phyloP scores from a whole-genome alignment of 768 basidiomycete species.

The Mycena galericulata region DNA sequence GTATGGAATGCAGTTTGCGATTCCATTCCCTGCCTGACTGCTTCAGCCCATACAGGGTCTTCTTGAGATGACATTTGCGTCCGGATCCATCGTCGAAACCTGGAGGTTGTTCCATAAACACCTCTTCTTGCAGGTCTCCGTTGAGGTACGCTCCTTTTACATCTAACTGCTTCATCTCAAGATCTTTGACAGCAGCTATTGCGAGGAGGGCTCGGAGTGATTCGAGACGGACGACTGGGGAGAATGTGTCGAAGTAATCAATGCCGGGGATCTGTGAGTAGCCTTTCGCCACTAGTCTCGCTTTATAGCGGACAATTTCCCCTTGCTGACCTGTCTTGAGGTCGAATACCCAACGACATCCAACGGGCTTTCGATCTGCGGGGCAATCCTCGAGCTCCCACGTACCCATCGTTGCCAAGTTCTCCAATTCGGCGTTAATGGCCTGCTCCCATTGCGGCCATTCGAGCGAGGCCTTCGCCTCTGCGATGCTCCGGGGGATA shows the following conservation, averaged over 20 bases:
- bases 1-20: background rate
- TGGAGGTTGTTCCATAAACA: constrained; percentile 13
- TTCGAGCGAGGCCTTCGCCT: constrained; percentile 9
- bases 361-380: constrained; percentile 10
- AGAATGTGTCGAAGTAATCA: constrained; percentile 19
- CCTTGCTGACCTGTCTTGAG: constrained; percentile 22
- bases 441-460: constrained; percentile 11
- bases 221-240: constrained; percentile 14
- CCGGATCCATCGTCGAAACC: constrained; percentile 10
- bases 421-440: background rate
- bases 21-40: constrained; percentile 9
- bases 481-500: constrained; percentile 4
- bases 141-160: constrained; percentile 13
- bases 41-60: constrained; percentile 17
- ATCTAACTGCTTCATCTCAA: constrained; percentile 16
- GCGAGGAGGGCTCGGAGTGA: constrained; percentile 12
- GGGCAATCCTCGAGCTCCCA: constrained; percentile 18
- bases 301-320: constrained; percentile 19
- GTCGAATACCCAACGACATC: constrained; percentile 21
- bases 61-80: constrained; percentile 12
- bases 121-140: constrained; percentile 18
- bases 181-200: constrained; percentile 9
- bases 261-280: constrained; percentile 22
- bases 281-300: constrained; percentile 16
- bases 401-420: constrained; percentile 5